Base-by-base conservation (phyloP, 768 basidiomycete genomes). In the Podaxis pistillaris region DNA sequence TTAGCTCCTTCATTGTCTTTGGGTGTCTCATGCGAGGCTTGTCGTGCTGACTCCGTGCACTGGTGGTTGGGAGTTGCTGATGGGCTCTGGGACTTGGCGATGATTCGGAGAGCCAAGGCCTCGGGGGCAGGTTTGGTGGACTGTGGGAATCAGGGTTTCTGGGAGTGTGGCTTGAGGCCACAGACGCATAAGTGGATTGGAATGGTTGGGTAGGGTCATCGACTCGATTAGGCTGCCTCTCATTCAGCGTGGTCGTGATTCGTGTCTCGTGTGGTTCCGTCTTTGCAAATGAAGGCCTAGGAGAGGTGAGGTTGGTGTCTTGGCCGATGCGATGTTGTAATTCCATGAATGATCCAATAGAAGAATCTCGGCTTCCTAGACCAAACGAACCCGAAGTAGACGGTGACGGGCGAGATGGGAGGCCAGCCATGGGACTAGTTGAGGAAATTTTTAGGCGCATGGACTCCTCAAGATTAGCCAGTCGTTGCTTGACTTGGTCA, bases 1-100 rank as follows among this genome's bases (percentile, higher is more conserved):
- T 76, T 11, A 81, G 67, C 40, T 81, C 78, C 9, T 72, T 75
- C 37, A 81, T 68, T 66, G 65, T 77, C 70, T 73, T 77, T 19
- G 77, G 73, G 4, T 49, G 36, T 41, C 54, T 56, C 12, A 15
- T n/a, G 12, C 68, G 66, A 56, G 73, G 74, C 13, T 50, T 50
- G 13, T 50, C 49, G 2, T 19, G 9, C 2, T 55, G 49, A 8
- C 60, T 30, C 44, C 68, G 72, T 24, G 64, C 36, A 41, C 6
- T 30, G 7, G 60, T 3, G 7, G 68, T 61, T 7, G 68, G n/a
- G 50, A 22, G 33, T n/a, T 55, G 37, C 36, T 24, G 49, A 24
- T 28, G 53, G 9, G 13, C 49, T 9, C 36, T 40, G 17, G 49
- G n/a, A 11, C 8, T 17, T 28, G 47, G 33, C 19, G 37, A 19